Base-by-base conservation (phyloP, 495 filamentous ascomycete genomes). In the Tirmania nivea region DNA sequence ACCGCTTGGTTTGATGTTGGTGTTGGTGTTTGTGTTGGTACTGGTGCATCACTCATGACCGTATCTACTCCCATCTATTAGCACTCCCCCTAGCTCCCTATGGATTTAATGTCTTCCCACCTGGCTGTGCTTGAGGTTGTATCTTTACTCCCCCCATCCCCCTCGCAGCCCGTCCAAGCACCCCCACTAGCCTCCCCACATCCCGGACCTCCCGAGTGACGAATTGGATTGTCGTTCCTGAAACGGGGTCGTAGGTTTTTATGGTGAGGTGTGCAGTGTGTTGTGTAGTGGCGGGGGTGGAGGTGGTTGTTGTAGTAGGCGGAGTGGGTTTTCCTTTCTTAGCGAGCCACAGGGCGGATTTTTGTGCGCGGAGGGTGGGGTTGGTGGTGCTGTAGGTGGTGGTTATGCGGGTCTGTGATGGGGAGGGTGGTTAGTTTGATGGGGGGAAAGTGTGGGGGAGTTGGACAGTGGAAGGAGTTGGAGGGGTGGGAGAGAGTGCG, bases 121-220 rank as follows among this genome's bases (percentile, higher is more conserved):
- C 25, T 31, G 25, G 25, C n/a, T n/a, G n/a, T n/a, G n/a, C n/a
- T n/a, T n/a, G n/a, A n/a, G n/a, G n/a, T 31, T 31, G 25, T 31
- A 7, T 31, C 25, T 31, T 31, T 3, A 31, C 25, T 42, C 71
- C 78, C 10, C 76, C 77, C 71, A 87, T 84, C 55, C 73, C 67
- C 54, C 71, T 68, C 8, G 78, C 81, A 61, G 89, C 63, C 54
- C 74, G 71, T 1, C 83, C 84, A 56, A 96, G 61, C 42, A 76
- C 77, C 35, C 78, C 77, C 45, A 96, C 75, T 64, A 96, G 66
- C 35, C 90, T 70, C 2, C 79, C 77, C 4, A 97, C 89, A 66
- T 95, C 88, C 16, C 84, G 84, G n/a, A 79, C 80, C 62, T 92
- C 93, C 66, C 82, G 78, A 16, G 90, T 94, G 63, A 76, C 75